These are phyloP conservation scores for Teunomyces funiuensis DNA, from an alignment of 805 yeast genomes.

Conservation along the genomic window DNA sequence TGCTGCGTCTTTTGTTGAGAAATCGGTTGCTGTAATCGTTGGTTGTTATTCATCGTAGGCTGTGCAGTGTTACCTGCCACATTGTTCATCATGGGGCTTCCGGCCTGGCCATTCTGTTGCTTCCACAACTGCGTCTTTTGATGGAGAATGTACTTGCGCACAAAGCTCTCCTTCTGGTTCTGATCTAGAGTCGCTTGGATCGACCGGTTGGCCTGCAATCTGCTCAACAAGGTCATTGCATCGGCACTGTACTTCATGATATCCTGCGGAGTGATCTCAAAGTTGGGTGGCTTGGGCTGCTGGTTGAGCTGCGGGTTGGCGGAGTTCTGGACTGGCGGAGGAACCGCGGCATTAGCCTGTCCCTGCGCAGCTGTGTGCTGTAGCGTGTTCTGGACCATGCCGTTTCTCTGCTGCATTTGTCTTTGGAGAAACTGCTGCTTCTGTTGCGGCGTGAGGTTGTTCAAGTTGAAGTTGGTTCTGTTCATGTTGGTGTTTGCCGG, in stretches of 20 bases:
- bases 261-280: conserved; percentile 38
- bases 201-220: conserved; percentile 37
- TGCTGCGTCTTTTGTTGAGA: conserved; percentile 5
- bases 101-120: conserved; percentile 24
- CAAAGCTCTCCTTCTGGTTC: conserved; percentile 37
- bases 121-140: conserved; percentile 32
- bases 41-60: conserved; percentile 8
- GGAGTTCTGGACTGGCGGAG: conserved; percentile 14
- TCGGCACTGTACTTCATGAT: conserved; percentile 37
- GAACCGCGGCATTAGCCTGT: not conserved
- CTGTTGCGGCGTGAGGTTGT: conserved; percentile 35
- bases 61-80: not conserved
- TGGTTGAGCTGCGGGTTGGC: conserved; percentile 22
- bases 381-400: conserved; percentile 13
- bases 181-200: conserved; percentile 36
- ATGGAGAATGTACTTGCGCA: conserved; percentile 38
- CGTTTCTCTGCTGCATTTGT: conserved; percentile 30
- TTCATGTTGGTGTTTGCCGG: conserved; percentile 17
- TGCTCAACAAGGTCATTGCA: conserved; percentile 37
- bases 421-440: conserved; percentile 38
- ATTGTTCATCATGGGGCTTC: not conserved
- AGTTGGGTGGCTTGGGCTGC: conserved; percentile 29
- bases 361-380: conserved; percentile 16
- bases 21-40: not conserved
- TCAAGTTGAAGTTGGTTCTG: conserved; percentile 19